phyloP scores from a whole-genome alignment of 805 yeast genomes.

The Henningerozyma blattae region DNA sequence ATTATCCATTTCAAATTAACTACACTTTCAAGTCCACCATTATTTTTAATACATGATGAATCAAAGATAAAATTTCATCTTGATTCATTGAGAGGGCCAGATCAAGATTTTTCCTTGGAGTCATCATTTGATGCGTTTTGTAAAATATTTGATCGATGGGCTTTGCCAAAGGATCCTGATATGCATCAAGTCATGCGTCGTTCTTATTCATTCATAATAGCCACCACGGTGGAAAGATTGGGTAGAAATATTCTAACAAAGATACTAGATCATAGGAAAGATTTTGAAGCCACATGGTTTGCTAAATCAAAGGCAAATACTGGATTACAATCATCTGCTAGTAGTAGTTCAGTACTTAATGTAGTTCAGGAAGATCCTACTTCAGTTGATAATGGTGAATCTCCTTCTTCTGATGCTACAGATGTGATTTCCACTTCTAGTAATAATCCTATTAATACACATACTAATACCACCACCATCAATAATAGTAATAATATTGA shows the following conservation, averaged over 20 bases:
- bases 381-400: too few relatives aligned
- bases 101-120: neutral
- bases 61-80: constrained; percentile 1
- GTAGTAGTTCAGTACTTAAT: too few relatives aligned
- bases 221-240: constrained; percentile 3
- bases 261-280: constrained; percentile 6
- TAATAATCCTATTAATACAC: too few relatives aligned
- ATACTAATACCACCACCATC: too few relatives aligned
- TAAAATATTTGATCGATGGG: constrained; percentile 3
- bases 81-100: constrained; percentile 1
- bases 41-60: constrained; percentile 3
- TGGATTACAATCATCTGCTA: too few relatives aligned
- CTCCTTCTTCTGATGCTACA: too few relatives aligned
- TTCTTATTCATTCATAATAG: constrained; percentile 2
- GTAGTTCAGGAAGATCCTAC: too few relatives aligned
- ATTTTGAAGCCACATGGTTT: constrained; percentile 4
- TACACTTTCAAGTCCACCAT: constrained; percentile 4
- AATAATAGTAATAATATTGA: too few relatives aligned
- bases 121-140: constrained; percentile 5
- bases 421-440: too few relatives aligned
- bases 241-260: constrained; percentile 5
- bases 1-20: constrained; percentile 8
- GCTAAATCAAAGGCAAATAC: too few relatives aligned
- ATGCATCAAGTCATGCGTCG: constrained; percentile 1
- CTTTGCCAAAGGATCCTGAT: constrained; percentile 1